Base-by-base conservation (phyloP, 495 filamentous ascomycete genomes). In the Penicillium argentinense region DNA sequence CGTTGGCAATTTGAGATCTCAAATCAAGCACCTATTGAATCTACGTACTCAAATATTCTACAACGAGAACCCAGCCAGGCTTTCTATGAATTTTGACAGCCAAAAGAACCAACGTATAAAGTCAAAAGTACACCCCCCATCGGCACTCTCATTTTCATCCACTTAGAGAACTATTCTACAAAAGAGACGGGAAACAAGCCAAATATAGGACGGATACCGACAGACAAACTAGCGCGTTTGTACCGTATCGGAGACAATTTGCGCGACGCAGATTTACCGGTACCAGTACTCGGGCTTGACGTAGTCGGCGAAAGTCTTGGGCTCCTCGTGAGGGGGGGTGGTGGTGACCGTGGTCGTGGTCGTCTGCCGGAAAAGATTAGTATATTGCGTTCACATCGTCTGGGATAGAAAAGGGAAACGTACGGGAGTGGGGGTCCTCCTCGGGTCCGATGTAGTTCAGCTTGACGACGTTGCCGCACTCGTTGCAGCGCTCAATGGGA, bases 401-500 rank as follows among this genome's bases (percentile, higher is more conserved):
- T n/a, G n/a, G n/a, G 12, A 14, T 2, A 33, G 28, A 2, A 19
- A 50, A 27, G 7, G 4, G 39, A 14, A 44, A 69, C 69, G 54
- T 64, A 74, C 71, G 75, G 57, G 68, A 72, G 63, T 86, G 77
- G 51, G 72, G 62, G 64, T 89, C 85, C 50, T 87, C 86, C 60
- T 78, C 60, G 22, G 90, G 87, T 26, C 93, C 93, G 45, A 97
- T 67, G 67, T 97, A 98, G 66, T 97, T 88, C 83, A 97, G 89
- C 84, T 95, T 96, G 73, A 91, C 87, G 56, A 91, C 88, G 74
- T 81, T 84, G 41, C 95, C 95, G 77, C 93, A 98, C 78, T 98
- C 93, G 62, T 80, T 77, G 84, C 93, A 98, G 59, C 93, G 88
- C 74, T 93, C 84, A 51, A 96, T 63, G 29, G 93, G 93, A 68